Percentiles rank a stretch among this genome's conserved stretches.
These are phyloP conservation scores for Polygonum maritimum DNA, from an alignment of 148 eudicot species.

Conservation along the genomic window DNA sequence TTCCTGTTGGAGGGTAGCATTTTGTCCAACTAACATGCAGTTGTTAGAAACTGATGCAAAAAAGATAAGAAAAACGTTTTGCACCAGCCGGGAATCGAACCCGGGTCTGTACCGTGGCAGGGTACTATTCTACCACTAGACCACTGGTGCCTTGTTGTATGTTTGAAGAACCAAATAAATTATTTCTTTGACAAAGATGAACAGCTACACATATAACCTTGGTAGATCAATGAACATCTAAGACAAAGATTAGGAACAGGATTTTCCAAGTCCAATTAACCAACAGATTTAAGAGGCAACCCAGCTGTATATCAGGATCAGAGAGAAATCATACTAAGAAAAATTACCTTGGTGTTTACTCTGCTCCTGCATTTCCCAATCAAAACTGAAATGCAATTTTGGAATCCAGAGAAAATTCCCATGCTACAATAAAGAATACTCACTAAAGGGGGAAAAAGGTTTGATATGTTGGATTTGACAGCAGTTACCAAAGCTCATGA, in stretches of 20 bases:
- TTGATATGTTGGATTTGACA: neutral
- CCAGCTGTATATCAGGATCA: neutral
- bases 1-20: too few relatives aligned
- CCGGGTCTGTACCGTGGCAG: slow-evolving; percentile 66
- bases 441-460: neutral
- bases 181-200: too few relatives aligned
- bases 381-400: neutral
- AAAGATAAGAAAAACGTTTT: neutral
- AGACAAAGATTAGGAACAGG: neutral
- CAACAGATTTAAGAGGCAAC: too few relatives aligned
- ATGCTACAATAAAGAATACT: neutral
- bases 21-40: too few relatives aligned
- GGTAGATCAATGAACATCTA: too few relatives aligned
- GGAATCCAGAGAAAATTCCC: neutral
- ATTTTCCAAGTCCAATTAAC: neutral
- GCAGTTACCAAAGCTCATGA: neutral
- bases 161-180: too few relatives aligned
- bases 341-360: neutral
- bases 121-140: slow-evolving; percentile 61
- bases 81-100: slow-evolving; percentile 22
- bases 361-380: neutral
- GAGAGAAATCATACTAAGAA: neutral
- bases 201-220: too few relatives aligned
- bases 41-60: too few relatives aligned
- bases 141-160: slow-evolving; percentile 9